These are phyloP conservation scores for Neckera pumila DNA, from an alignment of 225 moss, liverwort and hornwort genomes.

Conservation along the genomic window DNA sequence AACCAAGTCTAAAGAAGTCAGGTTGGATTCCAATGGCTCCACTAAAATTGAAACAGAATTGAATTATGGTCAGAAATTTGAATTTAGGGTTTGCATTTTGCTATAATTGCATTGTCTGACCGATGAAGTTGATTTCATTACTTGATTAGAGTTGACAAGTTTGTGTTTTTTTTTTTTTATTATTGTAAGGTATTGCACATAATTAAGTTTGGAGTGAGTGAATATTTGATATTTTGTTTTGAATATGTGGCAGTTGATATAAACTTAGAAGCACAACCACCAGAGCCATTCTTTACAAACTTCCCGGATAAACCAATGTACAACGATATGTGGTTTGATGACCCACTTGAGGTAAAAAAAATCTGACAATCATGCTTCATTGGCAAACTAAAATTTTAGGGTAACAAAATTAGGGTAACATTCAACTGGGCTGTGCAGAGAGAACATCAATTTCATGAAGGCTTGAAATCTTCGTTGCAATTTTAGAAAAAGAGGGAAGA, in stretches of 20 bases:
- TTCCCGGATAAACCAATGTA: slow-evolving; percentile 9
- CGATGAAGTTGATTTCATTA: background rate
- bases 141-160: too few species aligned
- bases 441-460: background rate
- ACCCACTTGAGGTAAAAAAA: slow-evolving; percentile 39
- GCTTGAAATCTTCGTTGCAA: background rate
- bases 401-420: background rate
- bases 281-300: slow-evolving; percentile 1
- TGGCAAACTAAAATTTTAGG: background rate
- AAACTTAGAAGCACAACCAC: background rate
- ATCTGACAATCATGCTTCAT: background rate
- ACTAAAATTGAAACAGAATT: background rate
- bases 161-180: background rate
- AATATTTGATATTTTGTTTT: background rate
- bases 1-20: background rate
- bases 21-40: background rate
- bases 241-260: background rate
- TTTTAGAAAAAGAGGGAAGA: background rate
- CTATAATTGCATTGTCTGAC: background rate
- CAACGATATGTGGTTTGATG: slow-evolving; percentile 37
- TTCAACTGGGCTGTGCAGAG: background rate
- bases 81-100: background rate
- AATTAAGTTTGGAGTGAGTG: background rate
- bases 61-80: background rate
- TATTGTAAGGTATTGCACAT: too few species aligned